Evolutionary conservation across 2,329 filamentous ascomycete species (phyloP).

Genomic region (Aspergillus costaricaensis): DNA sequence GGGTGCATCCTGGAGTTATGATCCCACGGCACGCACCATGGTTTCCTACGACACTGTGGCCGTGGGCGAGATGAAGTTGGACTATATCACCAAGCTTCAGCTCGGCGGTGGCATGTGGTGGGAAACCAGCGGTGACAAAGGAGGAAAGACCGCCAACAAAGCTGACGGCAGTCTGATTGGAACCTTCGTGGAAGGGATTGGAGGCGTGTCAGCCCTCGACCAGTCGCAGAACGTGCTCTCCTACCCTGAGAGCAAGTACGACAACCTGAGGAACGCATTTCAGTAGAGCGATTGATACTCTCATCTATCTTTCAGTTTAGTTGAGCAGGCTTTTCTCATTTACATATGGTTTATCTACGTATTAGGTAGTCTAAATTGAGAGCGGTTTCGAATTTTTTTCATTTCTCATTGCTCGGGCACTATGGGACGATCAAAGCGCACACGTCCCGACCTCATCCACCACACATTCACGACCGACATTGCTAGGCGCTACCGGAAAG

Average conservation of each 20-base stretch:
- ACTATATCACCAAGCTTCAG: conserved; percentile 65
- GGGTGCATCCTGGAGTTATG: conserved; percentile 77
- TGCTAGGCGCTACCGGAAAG: conserved; percentile 18
- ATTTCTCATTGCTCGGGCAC: conserved; percentile 18
- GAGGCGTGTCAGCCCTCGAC: conserved; percentile 37
- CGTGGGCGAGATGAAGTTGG: conserved; percentile 68
- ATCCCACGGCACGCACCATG: conserved; percentile 63
- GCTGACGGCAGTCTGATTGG: conserved; percentile 65
- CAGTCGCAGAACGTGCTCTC: conserved; percentile 37
- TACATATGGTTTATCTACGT: conserved; percentile 6
- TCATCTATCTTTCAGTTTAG: not conserved
- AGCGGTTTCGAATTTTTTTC: conserved; percentile 21
- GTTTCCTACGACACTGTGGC: conserved; percentile 68
- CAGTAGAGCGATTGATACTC: conserved; percentile 12
- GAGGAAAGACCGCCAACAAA: conserved; percentile 47
- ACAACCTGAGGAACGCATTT: conserved; percentile 40
- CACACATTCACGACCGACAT: conserved; percentile 16
- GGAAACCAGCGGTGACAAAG: conserved; percentile 80
- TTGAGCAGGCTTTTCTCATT: not conserved
- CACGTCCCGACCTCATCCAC: conserved; percentile 20
- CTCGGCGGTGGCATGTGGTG: conserved; percentile 96
- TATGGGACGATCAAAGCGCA: conserved; percentile 22
- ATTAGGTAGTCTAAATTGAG: conserved; percentile 4
- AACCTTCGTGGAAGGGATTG: conserved; percentile 47
- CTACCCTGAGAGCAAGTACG: conserved; percentile 45